These are phyloP conservation scores for Pleurotus eryngii DNA, from an alignment of 768 basidiomycete genomes.

Conservation along the genomic window DNA sequence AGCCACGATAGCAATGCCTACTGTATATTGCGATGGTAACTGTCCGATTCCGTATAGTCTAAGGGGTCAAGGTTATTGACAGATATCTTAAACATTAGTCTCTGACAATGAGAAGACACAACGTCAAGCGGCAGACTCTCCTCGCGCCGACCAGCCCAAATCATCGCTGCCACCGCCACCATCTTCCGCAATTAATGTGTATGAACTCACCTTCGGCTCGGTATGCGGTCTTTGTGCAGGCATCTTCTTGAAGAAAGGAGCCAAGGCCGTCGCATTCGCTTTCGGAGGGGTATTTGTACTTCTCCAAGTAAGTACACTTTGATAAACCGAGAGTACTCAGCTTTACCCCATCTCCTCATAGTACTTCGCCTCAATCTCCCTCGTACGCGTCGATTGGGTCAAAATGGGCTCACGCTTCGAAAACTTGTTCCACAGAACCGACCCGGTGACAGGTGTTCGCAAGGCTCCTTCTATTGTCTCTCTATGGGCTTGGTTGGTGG, in stretches of 20 bases:
- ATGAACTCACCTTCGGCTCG: slow-evolving; percentile 87
- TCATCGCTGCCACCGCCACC: slow-evolving; percentile 49
- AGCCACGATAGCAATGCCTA: slow-evolving; percentile 28
- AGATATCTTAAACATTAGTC: neutral
- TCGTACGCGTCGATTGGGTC: slow-evolving; percentile 83
- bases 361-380: slow-evolving; percentile 75
- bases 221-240: slow-evolving; percentile 87
- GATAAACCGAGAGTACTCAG: neutral
- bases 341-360: slow-evolving; percentile 23
- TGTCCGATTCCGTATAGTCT: slow-evolving; percentile 3
- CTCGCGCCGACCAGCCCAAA: slow-evolving; percentile 9
- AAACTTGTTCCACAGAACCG: slow-evolving; percentile 62
- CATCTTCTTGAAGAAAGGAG: slow-evolving; percentile 94
- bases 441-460: slow-evolving; percentile 43
- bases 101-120: slow-evolving; percentile 4
- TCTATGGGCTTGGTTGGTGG: slow-evolving; percentile 62
- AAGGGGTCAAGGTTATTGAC: slow-evolving; percentile 2
- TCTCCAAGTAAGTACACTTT: slow-evolving; percentile 62
- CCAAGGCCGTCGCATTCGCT: slow-evolving; percentile 75
- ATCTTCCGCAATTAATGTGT: slow-evolving; percentile 69
- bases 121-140: slow-evolving; percentile 1
- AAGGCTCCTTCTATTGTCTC: slow-evolving; percentile 63
- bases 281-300: slow-evolving; percentile 91
- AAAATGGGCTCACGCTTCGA: slow-evolving; percentile 65
- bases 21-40: slow-evolving; percentile 55